Evolutionary conservation across 768 basidiomycete species (phyloP).

Genomic region (Phanerochaete carnosa): DNA sequence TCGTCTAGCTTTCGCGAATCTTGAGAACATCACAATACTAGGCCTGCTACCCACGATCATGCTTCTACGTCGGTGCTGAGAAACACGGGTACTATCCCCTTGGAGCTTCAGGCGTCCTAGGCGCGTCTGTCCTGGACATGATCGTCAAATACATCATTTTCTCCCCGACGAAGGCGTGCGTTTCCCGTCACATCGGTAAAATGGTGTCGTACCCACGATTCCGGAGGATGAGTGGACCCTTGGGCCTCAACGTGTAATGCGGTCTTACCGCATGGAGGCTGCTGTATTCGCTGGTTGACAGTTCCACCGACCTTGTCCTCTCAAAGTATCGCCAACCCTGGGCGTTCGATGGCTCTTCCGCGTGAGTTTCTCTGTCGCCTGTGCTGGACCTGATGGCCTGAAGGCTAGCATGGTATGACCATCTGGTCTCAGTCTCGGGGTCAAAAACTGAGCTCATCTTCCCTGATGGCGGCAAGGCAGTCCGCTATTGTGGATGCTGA

Average conservation of each 20-base stretch:
- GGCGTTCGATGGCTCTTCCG: background rate
- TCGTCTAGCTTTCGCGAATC: background rate
- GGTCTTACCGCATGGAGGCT: background rate
- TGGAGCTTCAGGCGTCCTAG: background rate
- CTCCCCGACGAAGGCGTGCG: background rate
- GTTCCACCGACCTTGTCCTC: background rate
- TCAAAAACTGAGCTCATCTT: background rate
- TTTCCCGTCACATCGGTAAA: background rate
- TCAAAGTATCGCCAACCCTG: background rate
- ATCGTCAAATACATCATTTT: background rate
- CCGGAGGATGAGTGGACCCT: background rate
- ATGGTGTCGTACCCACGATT: background rate
- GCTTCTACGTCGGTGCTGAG: background rate
- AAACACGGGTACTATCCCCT: background rate
- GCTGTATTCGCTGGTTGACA: background rate
- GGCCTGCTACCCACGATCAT: background rate
- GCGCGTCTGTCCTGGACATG: background rate
- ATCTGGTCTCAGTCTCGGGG: background rate
- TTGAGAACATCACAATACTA: background rate
- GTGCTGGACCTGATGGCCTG: background rate
- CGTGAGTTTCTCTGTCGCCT: background rate
- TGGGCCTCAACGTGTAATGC: background rate
- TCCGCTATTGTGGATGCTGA: background rate
- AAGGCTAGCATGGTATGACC: background rate
- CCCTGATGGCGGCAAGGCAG: background rate